A percentile compares a stretch with the other conserved stretches of the same genome.
Conservation (phyloP, 805 yeast genomes). For the Teunomyces panamensis region DNA sequence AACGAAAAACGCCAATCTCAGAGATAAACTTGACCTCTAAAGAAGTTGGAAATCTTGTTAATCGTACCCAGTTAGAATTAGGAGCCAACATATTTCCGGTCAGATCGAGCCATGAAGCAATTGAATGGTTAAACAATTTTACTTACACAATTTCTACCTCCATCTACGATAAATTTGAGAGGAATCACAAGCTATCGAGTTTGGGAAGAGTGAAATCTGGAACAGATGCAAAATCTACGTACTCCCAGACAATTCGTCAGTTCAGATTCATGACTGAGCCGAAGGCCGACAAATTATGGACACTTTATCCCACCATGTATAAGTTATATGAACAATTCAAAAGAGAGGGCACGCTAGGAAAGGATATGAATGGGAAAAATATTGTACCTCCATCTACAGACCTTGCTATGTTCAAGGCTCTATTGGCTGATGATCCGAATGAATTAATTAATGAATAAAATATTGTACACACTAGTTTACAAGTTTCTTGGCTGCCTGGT, state of each 20-base stretch:
- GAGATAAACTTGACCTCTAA: conserved; percentile 15
- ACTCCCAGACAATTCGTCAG: conserved; percentile 50
- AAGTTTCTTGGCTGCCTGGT: conserved; percentile 47
- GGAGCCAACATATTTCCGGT: conserved; percentile 52
- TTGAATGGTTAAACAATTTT: conserved; percentile 54
- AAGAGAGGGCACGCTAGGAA: conserved; percentile 31
- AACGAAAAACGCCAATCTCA: conserved; percentile 2
- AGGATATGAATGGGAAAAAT: conserved; percentile 42
- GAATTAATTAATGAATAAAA: conserved; percentile 27
- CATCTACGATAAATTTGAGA: conserved; percentile 52
- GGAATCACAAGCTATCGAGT: conserved; percentile 55
- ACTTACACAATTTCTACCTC: conserved; percentile 53
- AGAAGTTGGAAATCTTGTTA: conserved; percentile 40
- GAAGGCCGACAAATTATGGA: conserved; percentile 45
- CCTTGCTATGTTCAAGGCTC: conserved; percentile 43
- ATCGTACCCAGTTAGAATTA: conserved; percentile 44
- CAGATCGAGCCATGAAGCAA: conserved; percentile 44
- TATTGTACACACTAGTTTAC: conserved; percentile 1
- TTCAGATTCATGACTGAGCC: conserved; percentile 56
- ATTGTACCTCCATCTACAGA: conserved; percentile 52
- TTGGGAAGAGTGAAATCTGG: conserved; percentile 58
- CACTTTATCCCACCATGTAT: conserved; percentile 39
- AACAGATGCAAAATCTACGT: conserved; percentile 43
- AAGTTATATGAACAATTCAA: conserved; percentile 25
- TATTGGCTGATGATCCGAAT: conserved; percentile 50